A percentile compares a stretch with the other conserved stretches of the same genome.
These are phyloP conservation scores for Pecoramyces ruminantium DNA, from an alignment of 192 early-diverging fungal species.

Conservation along the genomic window DNA sequence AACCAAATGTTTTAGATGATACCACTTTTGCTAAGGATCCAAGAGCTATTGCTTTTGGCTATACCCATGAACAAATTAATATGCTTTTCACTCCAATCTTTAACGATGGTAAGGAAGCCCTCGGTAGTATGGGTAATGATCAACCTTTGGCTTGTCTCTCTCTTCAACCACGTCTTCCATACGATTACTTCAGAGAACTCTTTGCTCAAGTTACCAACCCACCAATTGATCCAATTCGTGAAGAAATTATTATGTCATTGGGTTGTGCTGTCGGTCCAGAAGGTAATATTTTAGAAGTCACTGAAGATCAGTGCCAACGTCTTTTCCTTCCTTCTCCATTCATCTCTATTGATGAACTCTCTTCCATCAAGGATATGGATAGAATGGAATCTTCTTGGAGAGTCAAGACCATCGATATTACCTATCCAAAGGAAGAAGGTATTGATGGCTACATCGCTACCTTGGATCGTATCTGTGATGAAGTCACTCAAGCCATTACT, in stretches of 20 bases:
- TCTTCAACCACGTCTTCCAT: slow-evolving; percentile 67
- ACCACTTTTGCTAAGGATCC: slow-evolving; percentile 51
- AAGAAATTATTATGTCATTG: slow-evolving; percentile 94
- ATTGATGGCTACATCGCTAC: slow-evolving; percentile 54
- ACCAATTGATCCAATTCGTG: slow-evolving; percentile 97
- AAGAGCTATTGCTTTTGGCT: slow-evolving; percentile 71
- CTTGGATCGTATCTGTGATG: slow-evolving; percentile 73
- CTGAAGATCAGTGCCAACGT: slow-evolving; percentile 57
- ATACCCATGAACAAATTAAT: slow-evolving; percentile 84
- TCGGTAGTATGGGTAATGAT: slow-evolving; percentile 98
- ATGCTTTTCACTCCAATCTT: slow-evolving; percentile 79
- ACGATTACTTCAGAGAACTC: slow-evolving; percentile 94
- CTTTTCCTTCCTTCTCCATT: slow-evolving; percentile 74
- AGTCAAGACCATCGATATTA: slow-evolving; percentile 71
- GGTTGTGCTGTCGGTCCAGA: slow-evolving; percentile 86
- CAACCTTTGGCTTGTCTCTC: slow-evolving; percentile 85
- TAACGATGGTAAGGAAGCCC: slow-evolving; percentile 77
- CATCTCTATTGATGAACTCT: slow-evolving; percentile 65
- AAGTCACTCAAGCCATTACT: slow-evolving; percentile 65
- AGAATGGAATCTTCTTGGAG: slow-evolving; percentile 52
- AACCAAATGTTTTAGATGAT: slow-evolving; percentile 30
- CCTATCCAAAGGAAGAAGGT: slow-evolving; percentile 59
- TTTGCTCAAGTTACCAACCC: slow-evolving; percentile 74
- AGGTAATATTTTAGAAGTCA: slow-evolving; percentile 82
- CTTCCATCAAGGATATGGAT: slow-evolving; percentile 55